Percentiles rank a stretch among this genome's conserved stretches.
Evolutionary conservation across 257 asterid genomes (phyloP).

Genomic region (Osmanthus fragrans): DNA sequence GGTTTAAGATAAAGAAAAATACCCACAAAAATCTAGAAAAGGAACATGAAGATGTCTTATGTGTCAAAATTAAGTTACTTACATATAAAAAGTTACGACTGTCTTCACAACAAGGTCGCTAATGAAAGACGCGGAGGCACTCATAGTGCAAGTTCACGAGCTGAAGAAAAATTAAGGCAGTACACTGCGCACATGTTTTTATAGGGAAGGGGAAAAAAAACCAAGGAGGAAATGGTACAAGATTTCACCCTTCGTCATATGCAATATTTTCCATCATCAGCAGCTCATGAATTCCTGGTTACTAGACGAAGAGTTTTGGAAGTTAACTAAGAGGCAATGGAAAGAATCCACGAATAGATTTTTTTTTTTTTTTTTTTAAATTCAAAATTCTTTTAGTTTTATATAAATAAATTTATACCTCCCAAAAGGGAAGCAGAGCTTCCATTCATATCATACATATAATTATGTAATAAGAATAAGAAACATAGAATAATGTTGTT

Average conservation of each 20-base stretch:
- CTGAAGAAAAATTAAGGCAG: not conserved
- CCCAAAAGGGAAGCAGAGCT: conserved; percentile 1
- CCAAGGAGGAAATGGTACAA: too few relatives aligned
- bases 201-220: too few relatives aligned
- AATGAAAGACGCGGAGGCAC: not conserved
- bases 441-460: not conserved
- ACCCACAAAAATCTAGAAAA: too few relatives aligned
- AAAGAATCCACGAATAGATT: not conserved
- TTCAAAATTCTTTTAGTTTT: conserved; percentile 21
- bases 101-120: too few relatives aligned
- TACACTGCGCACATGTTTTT: not conserved
- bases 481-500: conserved; percentile 26
- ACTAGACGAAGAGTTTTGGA: not conserved
- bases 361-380: not conserved
- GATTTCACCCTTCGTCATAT: too few relatives aligned
- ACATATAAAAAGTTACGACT: too few relatives aligned
- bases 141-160: not conserved
- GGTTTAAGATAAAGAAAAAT: too few relatives aligned
- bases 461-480: conserved; percentile 38
- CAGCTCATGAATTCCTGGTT: not conserved
- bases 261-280: too few relatives aligned
- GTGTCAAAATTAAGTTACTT: too few relatives aligned
- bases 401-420: conserved; percentile 22
- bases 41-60: too few relatives aligned
- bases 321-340: not conserved